These are phyloP conservation scores for Trichosporon ovoides DNA, from an alignment of 1,284 basidiomycete species.

Conservation along the genomic window DNA sequence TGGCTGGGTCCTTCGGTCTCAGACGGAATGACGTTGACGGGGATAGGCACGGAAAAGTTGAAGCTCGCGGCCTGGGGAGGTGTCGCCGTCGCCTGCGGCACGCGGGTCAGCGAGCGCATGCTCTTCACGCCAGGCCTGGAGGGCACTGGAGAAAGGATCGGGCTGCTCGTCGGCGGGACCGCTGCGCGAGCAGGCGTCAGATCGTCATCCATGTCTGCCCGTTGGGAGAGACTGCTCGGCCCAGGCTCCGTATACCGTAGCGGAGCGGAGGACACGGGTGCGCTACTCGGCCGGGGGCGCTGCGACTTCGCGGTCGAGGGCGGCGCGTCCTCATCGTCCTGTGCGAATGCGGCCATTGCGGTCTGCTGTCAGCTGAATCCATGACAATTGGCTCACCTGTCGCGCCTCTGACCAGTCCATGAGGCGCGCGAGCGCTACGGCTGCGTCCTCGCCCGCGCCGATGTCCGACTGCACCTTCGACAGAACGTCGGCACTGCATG, in stretches of 20 bases:
- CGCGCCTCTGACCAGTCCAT: conserved; percentile 51
- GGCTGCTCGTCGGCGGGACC: background rate
- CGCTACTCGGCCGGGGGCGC: background rate
- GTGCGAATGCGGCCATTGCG: conserved; percentile 41
- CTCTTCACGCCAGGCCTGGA: background rate
- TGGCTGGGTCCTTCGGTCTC: conserved; percentile 10
- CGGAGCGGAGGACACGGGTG: background rate
- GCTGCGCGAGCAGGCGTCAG: background rate
- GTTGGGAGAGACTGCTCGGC: background rate
- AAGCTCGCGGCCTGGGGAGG: conserved; percentile 4
- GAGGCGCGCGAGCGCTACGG: conserved; percentile 42
- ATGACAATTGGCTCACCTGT: conserved; percentile 32
- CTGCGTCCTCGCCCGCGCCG: conserved; percentile 40
- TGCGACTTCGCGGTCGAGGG: conserved; percentile 1
- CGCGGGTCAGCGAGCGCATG: background rate
- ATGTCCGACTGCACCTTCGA: conserved; percentile 44
- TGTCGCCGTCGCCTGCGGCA: background rate
- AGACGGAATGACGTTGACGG: conserved; percentile 7
- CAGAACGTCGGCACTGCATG: conserved; percentile 38
- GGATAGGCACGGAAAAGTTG: conserved; percentile 20
- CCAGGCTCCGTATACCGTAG: conserved; percentile 6
- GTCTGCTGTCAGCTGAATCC: conserved; percentile 20
- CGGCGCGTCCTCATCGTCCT: conserved; percentile 35
- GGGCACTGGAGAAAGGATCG: background rate
- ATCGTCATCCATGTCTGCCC: background rate